These are phyloP conservation scores for Eucalyptus viminalis DNA, from an alignment of 345 rosid genomes.

Conservation along the genomic window DNA sequence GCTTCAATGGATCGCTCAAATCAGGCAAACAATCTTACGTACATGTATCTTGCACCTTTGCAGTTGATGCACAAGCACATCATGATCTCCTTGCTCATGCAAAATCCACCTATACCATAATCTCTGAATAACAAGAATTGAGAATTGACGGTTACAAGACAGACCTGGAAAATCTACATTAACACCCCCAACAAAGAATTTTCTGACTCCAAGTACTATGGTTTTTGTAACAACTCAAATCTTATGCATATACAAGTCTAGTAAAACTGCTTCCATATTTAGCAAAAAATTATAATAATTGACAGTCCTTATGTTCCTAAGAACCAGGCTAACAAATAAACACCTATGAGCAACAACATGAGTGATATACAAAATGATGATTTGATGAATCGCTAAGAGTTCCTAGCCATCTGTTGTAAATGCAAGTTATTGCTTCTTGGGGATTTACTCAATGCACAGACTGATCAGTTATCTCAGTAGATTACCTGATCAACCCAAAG, in stretches of 20 bases:
- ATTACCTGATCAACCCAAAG: constrained; percentile 84
- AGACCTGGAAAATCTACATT: background rate
- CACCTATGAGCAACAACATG: background rate
- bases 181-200: background rate
- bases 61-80: background rate
- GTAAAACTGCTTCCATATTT: background rate
- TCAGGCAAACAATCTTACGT: background rate
- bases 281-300: background rate
- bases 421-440: background rate
- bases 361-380: background rate
- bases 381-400: background rate
- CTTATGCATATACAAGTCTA: background rate
- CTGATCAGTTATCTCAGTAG: background rate
- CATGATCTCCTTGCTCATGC: background rate
- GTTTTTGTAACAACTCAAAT: background rate
- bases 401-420: background rate
- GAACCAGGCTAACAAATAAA: background rate
- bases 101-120: background rate
- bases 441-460: background rate
- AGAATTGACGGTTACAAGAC: background rate
- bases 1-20: background rate
- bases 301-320: background rate
- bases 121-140: background rate
- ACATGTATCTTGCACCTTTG: background rate
- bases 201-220: background rate